Evolutionary conservation across 1,284 basidiomycete species (phyloP).

Genomic region (Meripilus lineatus): DNA sequence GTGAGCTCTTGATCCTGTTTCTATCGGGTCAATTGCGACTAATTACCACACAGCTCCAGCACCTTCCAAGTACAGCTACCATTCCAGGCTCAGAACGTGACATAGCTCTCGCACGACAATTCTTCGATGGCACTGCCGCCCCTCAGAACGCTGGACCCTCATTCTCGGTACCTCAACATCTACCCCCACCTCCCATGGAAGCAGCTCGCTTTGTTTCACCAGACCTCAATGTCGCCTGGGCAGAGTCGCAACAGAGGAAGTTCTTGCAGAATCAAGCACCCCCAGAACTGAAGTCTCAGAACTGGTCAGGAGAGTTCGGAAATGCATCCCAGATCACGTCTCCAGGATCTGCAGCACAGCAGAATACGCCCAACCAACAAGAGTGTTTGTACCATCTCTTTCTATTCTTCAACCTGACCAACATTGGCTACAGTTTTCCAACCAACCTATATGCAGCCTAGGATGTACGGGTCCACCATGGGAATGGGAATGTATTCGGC

Average conservation of each 20-base stretch:
- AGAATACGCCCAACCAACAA: conserved; percentile 15
- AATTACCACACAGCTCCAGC: conserved; percentile 51
- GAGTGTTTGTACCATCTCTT: conserved; percentile 17
- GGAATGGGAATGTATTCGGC: conserved; percentile 27
- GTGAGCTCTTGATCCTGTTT: conserved; percentile 35
- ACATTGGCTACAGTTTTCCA: conserved; percentile 14
- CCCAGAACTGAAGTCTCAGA: conserved; percentile 5
- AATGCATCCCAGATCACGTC: too few species aligned
- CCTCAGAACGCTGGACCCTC: conserved; percentile 26
- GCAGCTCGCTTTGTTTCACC: conserved; percentile 20
- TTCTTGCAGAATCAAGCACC: conserved; percentile 13
- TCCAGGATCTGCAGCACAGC: conserved; percentile 14
- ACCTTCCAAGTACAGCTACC: conserved; percentile 56
- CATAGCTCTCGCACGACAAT: conserved; percentile 70
- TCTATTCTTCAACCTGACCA: not conserved
- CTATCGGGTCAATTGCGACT: not conserved
- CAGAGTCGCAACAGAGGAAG: conserved; percentile 32
- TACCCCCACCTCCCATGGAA: conserved; percentile 34
- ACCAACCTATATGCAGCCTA: conserved; percentile 31
- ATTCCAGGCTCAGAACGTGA: conserved; percentile 55
- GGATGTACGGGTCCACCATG: conserved; percentile 25
- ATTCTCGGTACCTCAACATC: conserved; percentile 26
- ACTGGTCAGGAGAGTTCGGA: too few species aligned
- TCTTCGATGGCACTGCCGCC: conserved; percentile 53
- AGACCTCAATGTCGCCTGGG: conserved; percentile 49